These are phyloP conservation scores for Echeveria elegans DNA, from an alignment of 164 flowering plant genomes.

Conservation along the genomic window DNA sequence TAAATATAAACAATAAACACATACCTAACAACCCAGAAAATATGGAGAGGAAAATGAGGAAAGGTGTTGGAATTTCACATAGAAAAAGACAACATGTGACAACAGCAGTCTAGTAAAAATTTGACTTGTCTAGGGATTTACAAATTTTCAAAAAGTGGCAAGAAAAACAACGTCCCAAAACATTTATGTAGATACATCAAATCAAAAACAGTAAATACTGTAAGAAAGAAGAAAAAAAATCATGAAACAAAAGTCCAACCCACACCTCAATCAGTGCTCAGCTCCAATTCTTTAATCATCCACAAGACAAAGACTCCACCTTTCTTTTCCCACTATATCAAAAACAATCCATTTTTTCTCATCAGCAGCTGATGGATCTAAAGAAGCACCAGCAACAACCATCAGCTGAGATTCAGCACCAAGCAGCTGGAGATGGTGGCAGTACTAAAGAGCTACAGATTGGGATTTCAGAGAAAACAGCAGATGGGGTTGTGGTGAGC, in stretches of 20 bases:
- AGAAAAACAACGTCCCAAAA: neutral
- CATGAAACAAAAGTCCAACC: conserved; percentile 6
- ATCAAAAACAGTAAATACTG: conserved; percentile 8
- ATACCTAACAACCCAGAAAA: conserved; percentile 1
- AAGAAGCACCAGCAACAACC: conserved; percentile 7
- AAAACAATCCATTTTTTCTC: neutral
- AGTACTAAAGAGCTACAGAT: conserved; percentile 25
- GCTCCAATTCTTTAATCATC: neutral
- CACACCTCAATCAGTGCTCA: conserved; percentile 7
- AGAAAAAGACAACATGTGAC: conserved; percentile 6
- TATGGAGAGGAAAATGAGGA: conserved; percentile 6
- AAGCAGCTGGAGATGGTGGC: neutral
- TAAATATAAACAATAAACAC: no score
- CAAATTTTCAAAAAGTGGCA: neutral
- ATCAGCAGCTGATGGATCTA: neutral
- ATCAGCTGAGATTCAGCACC: neutral
- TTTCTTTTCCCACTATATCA: neutral
- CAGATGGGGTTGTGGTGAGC: conserved; percentile 18
- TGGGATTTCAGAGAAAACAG: conserved; percentile 45
- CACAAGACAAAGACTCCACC: neutral
- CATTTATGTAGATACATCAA: no score
- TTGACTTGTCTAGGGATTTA: neutral
- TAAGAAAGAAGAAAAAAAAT: conserved; percentile 1
- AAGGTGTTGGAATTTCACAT: neutral
- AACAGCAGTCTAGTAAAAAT: neutral